Conservation (phyloP, 192 early-diverging fungal genomes). For the Paraglomus occultum region DNA sequence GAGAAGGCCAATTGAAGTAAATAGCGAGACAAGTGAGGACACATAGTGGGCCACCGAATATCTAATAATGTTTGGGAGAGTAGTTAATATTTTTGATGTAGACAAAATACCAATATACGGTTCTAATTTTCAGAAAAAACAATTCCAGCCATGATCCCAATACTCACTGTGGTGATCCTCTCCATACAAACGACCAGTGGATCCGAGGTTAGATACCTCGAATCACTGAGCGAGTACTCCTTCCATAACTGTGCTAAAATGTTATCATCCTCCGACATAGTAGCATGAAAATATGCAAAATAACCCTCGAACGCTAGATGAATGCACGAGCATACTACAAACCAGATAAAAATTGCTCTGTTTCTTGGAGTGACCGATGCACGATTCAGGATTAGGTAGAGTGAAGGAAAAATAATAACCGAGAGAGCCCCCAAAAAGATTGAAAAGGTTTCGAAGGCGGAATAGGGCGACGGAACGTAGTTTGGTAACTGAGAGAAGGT, state of each 20-base stretch:
- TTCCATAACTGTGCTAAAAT: constrained; percentile 83
- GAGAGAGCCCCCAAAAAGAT: background rate
- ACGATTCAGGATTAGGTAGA: background rate
- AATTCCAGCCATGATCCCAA: background rate
- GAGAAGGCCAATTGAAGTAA: constrained; percentile 49
- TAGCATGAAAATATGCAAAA: constrained; percentile 67
- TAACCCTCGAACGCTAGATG: constrained; percentile 87
- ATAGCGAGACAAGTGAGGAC: constrained; percentile 56
- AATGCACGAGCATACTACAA: constrained; percentile 74
- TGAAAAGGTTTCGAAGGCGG: background rate
- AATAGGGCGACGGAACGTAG: background rate
- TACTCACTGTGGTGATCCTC: constrained; percentile 80
- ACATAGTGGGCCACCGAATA: constrained; percentile 55
- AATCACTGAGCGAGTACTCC: constrained; percentile 88
- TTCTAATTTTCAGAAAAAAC: background rate
- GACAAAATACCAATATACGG: constrained; percentile 33
- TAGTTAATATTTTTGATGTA: constrained; percentile 35
- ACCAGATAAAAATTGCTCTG: constrained; percentile 74
- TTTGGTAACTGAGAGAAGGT: background rate
- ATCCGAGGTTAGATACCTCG: constrained; percentile 83
- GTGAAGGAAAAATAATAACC: background rate
- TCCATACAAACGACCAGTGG: constrained; percentile 84
- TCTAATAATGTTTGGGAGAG: constrained; percentile 19
- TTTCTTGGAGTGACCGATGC: background rate
- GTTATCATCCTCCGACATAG: constrained; percentile 63